Conservation (phyloP, 2,329 filamentous ascomycete species). For the Arthrobotrys sinensis region DNA sequence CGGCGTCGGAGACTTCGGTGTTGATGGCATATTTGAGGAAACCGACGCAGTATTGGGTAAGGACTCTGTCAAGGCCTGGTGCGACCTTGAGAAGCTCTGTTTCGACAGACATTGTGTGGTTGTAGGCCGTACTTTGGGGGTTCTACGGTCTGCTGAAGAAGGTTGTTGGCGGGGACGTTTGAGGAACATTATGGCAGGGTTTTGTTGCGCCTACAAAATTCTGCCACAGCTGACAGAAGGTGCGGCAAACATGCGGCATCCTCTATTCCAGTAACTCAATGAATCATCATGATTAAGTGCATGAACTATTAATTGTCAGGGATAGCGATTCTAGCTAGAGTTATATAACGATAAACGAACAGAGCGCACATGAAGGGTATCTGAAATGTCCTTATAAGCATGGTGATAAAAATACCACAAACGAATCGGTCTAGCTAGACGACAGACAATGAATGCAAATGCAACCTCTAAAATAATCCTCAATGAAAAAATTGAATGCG, state of each 20-base stretch:
- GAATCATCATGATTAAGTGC: background rate
- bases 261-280: background rate
- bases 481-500: background rate
- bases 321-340: background rate
- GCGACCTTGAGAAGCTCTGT: constrained; percentile 71
- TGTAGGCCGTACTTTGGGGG: background rate
- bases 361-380: constrained; percentile 45
- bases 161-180: constrained; percentile 10
- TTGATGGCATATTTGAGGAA: constrained; percentile 95
- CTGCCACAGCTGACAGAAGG: background rate
- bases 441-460: constrained; percentile 65
- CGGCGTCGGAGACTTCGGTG: constrained; percentile 80
- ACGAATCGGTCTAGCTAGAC: constrained; percentile 37
- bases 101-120: constrained; percentile 51
- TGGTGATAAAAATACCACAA: constrained; percentile 10
- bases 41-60: constrained; percentile 93
- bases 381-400: constrained; percentile 5
- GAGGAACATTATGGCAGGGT: background rate
- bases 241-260: constrained; percentile 15
- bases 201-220: constrained; percentile 37
- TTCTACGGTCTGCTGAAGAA: background rate
- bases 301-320: constrained; percentile 12
- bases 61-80: constrained; percentile 87
- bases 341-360: background rate
- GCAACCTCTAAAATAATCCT: constrained; percentile 59